Evolutionary conservation across 257 asterid species (phyloP).

Genomic region (Scutellaria galericulata): DNA sequence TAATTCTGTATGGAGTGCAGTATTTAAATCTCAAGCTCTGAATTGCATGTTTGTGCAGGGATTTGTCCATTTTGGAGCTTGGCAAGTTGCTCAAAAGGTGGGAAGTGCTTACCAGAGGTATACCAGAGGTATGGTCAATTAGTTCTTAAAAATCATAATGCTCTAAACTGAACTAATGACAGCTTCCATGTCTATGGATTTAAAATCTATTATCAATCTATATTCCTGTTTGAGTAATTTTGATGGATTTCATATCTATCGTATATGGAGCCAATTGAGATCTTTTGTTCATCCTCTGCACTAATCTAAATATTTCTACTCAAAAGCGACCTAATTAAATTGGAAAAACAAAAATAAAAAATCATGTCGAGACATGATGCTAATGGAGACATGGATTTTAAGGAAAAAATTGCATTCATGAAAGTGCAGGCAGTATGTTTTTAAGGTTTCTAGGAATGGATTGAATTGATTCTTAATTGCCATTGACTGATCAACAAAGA

Average conservation of each 20-base stretch:
- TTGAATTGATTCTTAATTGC: background rate
- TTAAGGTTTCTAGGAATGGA: background rate
- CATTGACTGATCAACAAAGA: background rate
- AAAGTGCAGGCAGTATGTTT: background rate
- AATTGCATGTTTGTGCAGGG: constrained; percentile 51
- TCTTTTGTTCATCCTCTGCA: background rate
- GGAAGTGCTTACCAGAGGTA: constrained; percentile 63
- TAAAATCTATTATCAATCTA: too few relatives aligned
- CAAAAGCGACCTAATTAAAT: background rate
- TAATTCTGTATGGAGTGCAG: constrained; percentile 6
- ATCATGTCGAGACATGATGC: background rate
- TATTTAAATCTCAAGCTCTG: constrained; percentile 5
- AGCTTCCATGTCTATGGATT: too few relatives aligned
- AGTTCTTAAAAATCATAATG: constrained; percentile 1
- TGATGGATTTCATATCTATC: too few relatives aligned
- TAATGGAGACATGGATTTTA: background rate
- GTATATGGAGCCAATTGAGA: too few relatives aligned
- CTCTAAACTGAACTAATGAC: too few relatives aligned
- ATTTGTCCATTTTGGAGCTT: constrained; percentile 62
- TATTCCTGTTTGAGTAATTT: too few relatives aligned
- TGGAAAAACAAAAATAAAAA: too few relatives aligned
- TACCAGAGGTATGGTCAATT: constrained; percentile 54
- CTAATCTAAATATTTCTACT: background rate
- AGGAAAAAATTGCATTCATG: background rate
- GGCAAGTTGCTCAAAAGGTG: constrained; percentile 68